Base-by-base conservation (phyloP, 2,329 filamentous ascomycete genomes). In the Ilyonectria sp. region DNA sequence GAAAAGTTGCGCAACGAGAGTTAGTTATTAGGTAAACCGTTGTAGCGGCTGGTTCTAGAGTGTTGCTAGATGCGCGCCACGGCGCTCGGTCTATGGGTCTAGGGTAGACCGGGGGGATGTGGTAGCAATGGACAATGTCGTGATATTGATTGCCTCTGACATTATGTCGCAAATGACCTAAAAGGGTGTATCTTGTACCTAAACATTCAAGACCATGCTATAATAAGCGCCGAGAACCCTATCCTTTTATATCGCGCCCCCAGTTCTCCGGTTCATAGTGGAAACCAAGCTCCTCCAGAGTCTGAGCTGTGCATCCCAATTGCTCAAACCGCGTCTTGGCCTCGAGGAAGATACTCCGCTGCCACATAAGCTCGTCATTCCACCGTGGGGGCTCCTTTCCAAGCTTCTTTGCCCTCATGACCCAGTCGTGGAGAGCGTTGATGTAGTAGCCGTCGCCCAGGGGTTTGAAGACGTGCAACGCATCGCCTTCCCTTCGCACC, bases 321-420 rank as follows among this genome's bases (percentile, higher is more conserved):
- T 87, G 84, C 65, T 91, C 87, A 78, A 96, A 98, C 33, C 86
- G 88, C 72, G 90, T 86, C 79, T 94, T 93, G 40, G 95, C 93
- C 13, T 90, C 85, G 0, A 87, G 85, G 72, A 92, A 93, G 4
- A 90, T 85, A 64, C 87, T 85, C 19, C 95, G 86, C 75, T 92
- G 86, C 93, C 93, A 97, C 59, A 90, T 88, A 73, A 92, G 83
- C 79, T 90, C 88, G 53, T 90, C 87, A 9, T 87, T 86, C 94
- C 95, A 98, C 29, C 82, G 82, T 3, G 91, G 91, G 31, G 93
- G 91, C 70, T 86, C 80, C 79, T 94, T 95, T 2, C 92, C 91
- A 15, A 81, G 79, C 1, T 82, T 82, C 69, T 74, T 85, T 8
- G 87, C 86, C 43, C 78, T 79, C 67, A 82, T 77, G 15, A 87